These are phyloP conservation scores for Excoecaria agallocha DNA, from an alignment of 345 rosid species.

Conservation along the genomic window DNA sequence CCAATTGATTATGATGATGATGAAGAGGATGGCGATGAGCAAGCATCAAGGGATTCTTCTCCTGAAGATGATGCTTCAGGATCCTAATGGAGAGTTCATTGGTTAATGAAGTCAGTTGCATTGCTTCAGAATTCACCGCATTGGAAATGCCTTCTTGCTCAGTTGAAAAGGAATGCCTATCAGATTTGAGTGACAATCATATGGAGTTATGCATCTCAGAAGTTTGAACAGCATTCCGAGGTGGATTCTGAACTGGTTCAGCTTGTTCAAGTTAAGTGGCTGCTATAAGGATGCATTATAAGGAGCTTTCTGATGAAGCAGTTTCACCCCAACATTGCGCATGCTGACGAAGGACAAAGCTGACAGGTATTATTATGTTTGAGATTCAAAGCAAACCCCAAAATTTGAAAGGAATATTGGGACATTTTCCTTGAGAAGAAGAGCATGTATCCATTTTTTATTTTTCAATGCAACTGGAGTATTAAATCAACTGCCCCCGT, in stretches of 20 bases:
- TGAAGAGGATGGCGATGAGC: conserved; percentile 56
- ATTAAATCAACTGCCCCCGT: not conserved
- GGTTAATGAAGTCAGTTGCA: not conserved
- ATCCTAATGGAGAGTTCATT: conserved; percentile 22
- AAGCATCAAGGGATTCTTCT: conserved; percentile 59
- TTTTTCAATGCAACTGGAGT: not conserved
- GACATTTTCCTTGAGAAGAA: not conserved
- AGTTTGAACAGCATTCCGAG: not conserved
- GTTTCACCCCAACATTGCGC: not conserved
- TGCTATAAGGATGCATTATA: not conserved
- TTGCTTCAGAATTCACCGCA: not conserved
- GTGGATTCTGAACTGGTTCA: not conserved
- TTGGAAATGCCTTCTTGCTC: not conserved
- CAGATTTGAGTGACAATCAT: too few species aligned
- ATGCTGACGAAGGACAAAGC: not conserved
- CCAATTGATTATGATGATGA: conserved; percentile 68
- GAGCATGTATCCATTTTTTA: not conserved
- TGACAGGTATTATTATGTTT: not conserved
- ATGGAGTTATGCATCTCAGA: not conserved
- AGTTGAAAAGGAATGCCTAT: not conserved
- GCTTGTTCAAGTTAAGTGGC: not conserved
- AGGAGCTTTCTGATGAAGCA: not conserved
- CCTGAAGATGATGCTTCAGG: conserved; percentile 53
- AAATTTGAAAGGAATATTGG: not conserved
- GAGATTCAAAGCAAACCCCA: not conserved